Base-by-base conservation (phyloP, 176 grass and related monocot genomes). In the Bromus sterilis region DNA sequence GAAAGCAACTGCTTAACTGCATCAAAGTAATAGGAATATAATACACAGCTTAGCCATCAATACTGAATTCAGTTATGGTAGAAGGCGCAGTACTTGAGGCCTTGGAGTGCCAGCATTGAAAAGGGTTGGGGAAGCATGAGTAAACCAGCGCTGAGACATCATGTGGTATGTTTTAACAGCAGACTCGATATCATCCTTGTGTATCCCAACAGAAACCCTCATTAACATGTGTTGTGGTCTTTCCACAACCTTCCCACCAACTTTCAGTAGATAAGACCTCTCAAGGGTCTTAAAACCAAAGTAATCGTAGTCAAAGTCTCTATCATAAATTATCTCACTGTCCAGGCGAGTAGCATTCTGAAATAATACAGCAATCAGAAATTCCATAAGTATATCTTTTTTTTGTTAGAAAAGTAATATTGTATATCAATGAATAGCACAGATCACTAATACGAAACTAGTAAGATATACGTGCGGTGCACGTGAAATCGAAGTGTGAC, bases 61-160 rank as follows among this genome's bases (percentile, higher is more conserved):
- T 29, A 60, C n/a, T 35, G 35, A 71, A 66, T 18, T 26, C 9
- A 63, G 36, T 11, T 23, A 41, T 36, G 40, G 34, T 75, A 44
- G 14, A 79, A 66, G 57, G 55, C 31, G 57, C 10, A 37, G 29
- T 85, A 88, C 92, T 66, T 91, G 92, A 87, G 92, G 86, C 44
- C 66, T 88, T 55, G 83, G 89, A 59, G 92, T 94, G 76, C 92
- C 92, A 49, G 92, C 89, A 82, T 91, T 94, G 80, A 94, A 94
- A 43, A 94, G 84, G 31, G 92, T 94, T 11, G 92, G 92, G 29
- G 92, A 85, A 84, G 92, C 92, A 89, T 91, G 92, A 62, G 86
- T 94, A 78, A 94, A 91, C 92, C 92, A 94, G 48, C 92, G 89
- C 48, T 94, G 89, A 49, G 92, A 94, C 92, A 94, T 91, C 69